Conservation (phyloP, 1,139 yeast genomes). For the Candida tunisiensis region DNA sequence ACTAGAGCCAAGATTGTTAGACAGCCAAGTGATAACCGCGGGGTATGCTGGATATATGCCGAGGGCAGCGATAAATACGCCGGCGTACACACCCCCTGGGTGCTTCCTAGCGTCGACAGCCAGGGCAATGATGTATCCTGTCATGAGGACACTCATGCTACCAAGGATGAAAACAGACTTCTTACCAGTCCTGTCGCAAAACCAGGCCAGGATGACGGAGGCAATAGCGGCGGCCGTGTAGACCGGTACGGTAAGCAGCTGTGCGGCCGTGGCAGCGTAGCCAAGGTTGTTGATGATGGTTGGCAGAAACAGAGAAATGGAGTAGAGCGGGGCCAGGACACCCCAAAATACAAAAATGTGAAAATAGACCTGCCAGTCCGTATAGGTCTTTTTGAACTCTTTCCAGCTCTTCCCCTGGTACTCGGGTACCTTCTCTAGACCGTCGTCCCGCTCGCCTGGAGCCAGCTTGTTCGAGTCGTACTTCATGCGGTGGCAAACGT, state of each 20-base stretch:
- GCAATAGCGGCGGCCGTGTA: constrained; percentile 19
- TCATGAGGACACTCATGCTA: constrained; percentile 13
- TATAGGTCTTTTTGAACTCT: neutral
- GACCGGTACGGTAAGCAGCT: constrained; percentile 19
- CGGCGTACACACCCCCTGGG: constrained; percentile 14
- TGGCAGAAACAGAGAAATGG: constrained; percentile 16
- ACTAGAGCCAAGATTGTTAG: constrained; percentile 22
- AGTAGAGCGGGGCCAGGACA: constrained; percentile 14
- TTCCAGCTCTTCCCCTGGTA: no score
- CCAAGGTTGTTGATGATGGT: constrained; percentile 17
- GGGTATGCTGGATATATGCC: constrained; percentile 24
- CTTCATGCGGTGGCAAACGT: constrained; percentile 25
- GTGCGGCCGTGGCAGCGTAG: constrained; percentile 11
- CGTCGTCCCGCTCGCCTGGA: no score
- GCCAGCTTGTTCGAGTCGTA: constrained; percentile 28
- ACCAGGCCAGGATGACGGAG: constrained; percentile 16
- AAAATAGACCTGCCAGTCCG: constrained; percentile 16
- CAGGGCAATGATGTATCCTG: constrained; percentile 13
- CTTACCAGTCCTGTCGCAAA: constrained; percentile 16
- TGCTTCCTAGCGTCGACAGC: constrained; percentile 13
- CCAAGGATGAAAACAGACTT: constrained; percentile 21
- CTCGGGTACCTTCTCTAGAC: no score
- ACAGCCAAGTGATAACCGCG: constrained; percentile 22
- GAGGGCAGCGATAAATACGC: constrained; percentile 18
- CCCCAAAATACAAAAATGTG: constrained; percentile 12